Percentiles rank a stretch among this genome's conserved stretches.
Conservation (phyloP, 805 yeast species). For the Ogataea thermomethanolica region DNA sequence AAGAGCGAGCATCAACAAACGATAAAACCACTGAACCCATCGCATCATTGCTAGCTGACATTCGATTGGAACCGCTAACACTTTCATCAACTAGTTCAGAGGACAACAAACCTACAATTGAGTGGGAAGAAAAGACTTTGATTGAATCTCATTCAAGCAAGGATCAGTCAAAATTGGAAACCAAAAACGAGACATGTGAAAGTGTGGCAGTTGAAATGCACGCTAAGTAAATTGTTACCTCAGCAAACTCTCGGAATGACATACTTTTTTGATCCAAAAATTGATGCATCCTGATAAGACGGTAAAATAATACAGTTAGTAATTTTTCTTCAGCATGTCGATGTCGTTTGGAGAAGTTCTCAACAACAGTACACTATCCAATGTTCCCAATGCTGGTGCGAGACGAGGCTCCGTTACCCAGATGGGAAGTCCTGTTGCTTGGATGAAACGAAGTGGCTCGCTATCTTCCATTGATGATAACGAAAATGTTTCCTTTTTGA, state of each 20-base stretch:
- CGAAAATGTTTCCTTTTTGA: conserved; percentile 7
- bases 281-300: conserved; percentile 4
- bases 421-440: conserved; percentile 7
- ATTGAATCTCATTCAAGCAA: too few species aligned
- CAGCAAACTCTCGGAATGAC: background rate
- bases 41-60: background rate
- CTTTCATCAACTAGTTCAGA: background rate
- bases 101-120: too few species aligned
- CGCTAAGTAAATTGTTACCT: background rate
- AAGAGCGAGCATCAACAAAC: background rate
- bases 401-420: conserved; percentile 26
- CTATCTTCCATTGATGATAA: conserved; percentile 8
- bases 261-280: background rate
- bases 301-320: background rate
- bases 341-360: conserved; percentile 12
- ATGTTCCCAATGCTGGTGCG: conserved; percentile 11
- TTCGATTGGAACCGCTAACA: background rate
- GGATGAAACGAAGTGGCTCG: conserved; percentile 13
- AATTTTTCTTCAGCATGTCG: background rate
- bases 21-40: background rate
- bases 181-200: too few species aligned
- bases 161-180: too few species aligned
- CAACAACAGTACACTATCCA: conserved; percentile 16
- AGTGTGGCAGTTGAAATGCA: too few species aligned
- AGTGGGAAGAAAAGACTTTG: too few species aligned